These are phyloP conservation scores for Podospora conica DNA, from an alignment of 495 filamentous ascomycete genomes.

Conservation along the genomic window DNA sequence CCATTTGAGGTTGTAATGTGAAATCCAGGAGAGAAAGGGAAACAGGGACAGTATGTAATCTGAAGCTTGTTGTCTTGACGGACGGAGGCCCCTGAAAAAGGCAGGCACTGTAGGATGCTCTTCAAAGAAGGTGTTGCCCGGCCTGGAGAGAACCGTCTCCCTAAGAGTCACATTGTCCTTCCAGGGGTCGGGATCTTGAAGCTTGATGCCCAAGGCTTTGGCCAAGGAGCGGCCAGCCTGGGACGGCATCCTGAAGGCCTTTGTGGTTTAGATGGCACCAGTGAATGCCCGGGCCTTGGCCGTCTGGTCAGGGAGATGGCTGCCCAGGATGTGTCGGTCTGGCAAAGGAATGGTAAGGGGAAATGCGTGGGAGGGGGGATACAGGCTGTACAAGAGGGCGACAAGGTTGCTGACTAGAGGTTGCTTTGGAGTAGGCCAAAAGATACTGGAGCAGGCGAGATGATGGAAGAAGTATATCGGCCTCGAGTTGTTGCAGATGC, in stretches of 20 bases:
- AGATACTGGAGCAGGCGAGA: background rate
- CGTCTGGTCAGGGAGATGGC: background rate
- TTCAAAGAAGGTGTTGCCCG: conserved; percentile 76
- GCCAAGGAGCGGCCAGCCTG: conserved; percentile 69
- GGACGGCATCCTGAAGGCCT: conserved; percentile 25
- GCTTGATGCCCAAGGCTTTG: conserved; percentile 78
- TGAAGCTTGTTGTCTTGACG: conserved; percentile 46
- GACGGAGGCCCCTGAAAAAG: conserved; percentile 59
- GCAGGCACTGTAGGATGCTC: conserved; percentile 68
- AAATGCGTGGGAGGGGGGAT: background rate
- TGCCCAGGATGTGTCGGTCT: background rate
- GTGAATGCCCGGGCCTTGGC: background rate
- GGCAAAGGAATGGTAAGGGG: background rate
- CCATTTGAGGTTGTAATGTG: conserved; percentile 84
- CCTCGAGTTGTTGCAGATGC: too few species aligned
- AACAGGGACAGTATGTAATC: conserved; percentile 67
- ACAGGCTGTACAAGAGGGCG: background rate
- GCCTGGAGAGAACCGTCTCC: conserved; percentile 73
- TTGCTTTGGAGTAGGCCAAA: background rate
- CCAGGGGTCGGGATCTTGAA: conserved; percentile 57
- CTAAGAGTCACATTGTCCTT: conserved; percentile 56
- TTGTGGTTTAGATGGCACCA: background rate
- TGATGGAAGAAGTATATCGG: background rate
- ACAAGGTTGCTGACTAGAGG: background rate
- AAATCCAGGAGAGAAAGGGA: conserved; percentile 84